These are phyloP conservation scores for Pythium phragmitis DNA, from an alignment of 352 stramenopile species.

Conservation along the genomic window DNA sequence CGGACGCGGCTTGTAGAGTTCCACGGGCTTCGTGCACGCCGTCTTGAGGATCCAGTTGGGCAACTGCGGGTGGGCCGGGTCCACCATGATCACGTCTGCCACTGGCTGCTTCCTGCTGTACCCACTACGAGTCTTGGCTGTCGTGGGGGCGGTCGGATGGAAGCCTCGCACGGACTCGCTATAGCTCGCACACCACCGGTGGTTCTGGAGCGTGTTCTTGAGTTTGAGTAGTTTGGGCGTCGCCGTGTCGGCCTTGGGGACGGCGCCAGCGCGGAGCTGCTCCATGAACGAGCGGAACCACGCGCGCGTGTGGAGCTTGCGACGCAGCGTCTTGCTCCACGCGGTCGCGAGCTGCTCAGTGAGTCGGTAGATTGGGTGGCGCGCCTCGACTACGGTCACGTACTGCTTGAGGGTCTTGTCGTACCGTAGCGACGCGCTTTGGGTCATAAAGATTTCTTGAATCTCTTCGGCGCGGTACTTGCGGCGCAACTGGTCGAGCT, in stretches of 20 bases:
- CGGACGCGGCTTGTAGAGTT: slow-evolving; percentile 75
- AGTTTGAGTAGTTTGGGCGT: slow-evolving; percentile 74
- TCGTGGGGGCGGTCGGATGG: slow-evolving; percentile 81
- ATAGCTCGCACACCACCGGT: slow-evolving; percentile 65
- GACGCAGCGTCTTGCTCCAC: slow-evolving; percentile 88
- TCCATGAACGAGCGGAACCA: slow-evolving; percentile 92
- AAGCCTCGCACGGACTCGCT: slow-evolving; percentile 54
- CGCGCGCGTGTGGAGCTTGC: slow-evolving; percentile 78
- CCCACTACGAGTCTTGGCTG: slow-evolving; percentile 58
- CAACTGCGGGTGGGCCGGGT: slow-evolving; percentile 54
- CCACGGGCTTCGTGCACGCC: slow-evolving; percentile 56
- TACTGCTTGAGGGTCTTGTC: slow-evolving; percentile 87
- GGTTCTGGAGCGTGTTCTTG: slow-evolving; percentile 81
- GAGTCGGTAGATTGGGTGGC: slow-evolving; percentile 90
- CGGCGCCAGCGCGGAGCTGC: slow-evolving; percentile 63
- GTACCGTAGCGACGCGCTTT: slow-evolving; percentile 85
- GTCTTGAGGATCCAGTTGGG: slow-evolving; percentile 67
- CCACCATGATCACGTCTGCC: slow-evolving; percentile 58
- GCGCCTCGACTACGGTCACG: slow-evolving; percentile 85
- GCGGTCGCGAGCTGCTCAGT: slow-evolving; percentile 42
- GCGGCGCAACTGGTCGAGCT: slow-evolving; percentile 82
- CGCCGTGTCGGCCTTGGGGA: slow-evolving; percentile 43
- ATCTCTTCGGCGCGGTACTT: slow-evolving; percentile 91
- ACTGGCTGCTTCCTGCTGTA: slow-evolving; percentile 23
- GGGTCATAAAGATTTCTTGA: slow-evolving; percentile 91